phyloP scores from a whole-genome alignment of 2,329 filamentous ascomycete species.

The Monosporascus sp. region DNA sequence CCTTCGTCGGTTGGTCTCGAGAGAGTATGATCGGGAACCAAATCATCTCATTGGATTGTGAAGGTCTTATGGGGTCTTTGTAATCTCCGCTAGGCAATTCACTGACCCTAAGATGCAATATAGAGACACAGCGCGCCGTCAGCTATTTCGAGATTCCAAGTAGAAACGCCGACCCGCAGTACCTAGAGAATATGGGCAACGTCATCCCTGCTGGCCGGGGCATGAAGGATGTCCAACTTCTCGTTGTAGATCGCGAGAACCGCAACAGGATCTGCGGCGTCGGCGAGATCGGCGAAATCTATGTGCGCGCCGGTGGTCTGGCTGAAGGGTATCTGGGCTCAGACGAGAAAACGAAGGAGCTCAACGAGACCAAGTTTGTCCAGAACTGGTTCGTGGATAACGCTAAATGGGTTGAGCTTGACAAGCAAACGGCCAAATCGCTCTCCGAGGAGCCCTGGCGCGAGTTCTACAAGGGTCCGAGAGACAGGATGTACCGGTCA shows the following conservation, averaged over 20 bases:
- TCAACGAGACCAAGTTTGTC: constrained; percentile 74
- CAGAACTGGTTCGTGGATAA: constrained; percentile 81
- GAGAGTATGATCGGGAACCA: too few relatives aligned
- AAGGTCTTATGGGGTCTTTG: too few relatives aligned
- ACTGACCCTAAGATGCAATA: too few relatives aligned
- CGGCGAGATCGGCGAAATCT: too few relatives aligned
- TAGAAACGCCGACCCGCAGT: constrained; percentile 51
- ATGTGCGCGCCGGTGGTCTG: constrained; percentile 65
- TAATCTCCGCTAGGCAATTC: too few relatives aligned
- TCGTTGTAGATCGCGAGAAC: constrained; percentile 61
- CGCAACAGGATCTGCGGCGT: too few relatives aligned
- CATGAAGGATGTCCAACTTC: constrained; percentile 70
- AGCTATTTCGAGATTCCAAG: constrained; percentile 65
- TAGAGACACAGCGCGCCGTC: constrained; percentile 78
- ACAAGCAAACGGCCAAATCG: constrained; percentile 26
- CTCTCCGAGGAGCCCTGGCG: constrained; percentile 15
- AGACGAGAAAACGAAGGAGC: constrained; percentile 44
- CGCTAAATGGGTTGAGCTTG: constrained; percentile 57
- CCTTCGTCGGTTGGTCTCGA: too few relatives aligned
- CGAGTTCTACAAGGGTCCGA: constrained; percentile 74
- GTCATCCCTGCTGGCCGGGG: constrained; percentile 68
- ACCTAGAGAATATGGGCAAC: constrained; percentile 60
- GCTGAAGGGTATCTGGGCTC: constrained; percentile 70
- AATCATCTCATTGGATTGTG: too few relatives aligned
- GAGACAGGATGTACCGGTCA: constrained; percentile 81